Conservation (phyloP, 768 basidiomycete genomes). For the Hygrocybe punicea region DNA sequence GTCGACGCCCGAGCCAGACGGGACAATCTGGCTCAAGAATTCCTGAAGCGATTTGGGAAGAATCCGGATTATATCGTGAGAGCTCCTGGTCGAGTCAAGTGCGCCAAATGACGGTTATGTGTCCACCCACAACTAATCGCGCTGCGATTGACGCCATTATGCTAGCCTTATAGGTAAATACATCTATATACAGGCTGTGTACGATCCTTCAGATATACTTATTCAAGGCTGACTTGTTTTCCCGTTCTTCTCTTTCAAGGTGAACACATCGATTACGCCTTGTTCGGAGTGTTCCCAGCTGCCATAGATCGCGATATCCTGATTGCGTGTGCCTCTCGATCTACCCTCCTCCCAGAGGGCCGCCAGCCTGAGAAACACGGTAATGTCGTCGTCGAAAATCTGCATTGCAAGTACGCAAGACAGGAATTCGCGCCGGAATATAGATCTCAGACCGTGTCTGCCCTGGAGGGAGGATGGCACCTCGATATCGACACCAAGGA, state of each 20-base stretch:
- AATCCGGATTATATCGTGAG: conserved; percentile 68
- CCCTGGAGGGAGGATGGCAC: conserved; percentile 57
- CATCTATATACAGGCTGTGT: too few relatives aligned
- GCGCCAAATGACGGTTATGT: too few relatives aligned
- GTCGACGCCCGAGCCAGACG: conserved; percentile 40
- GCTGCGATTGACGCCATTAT: too few relatives aligned
- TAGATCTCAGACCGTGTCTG: conserved; percentile 29
- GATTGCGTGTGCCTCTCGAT: conserved; percentile 64
- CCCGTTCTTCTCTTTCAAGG: too few relatives aligned
- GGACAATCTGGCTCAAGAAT: conserved; percentile 59
- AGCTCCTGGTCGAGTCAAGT: conserved; percentile 84
- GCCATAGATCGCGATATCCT: conserved; percentile 83
- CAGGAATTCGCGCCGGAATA: conserved; percentile 55
- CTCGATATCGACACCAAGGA: conserved; percentile 69
- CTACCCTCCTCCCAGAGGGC: too few relatives aligned
- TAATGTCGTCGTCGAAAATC: conserved; percentile 59
- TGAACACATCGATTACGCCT: conserved; percentile 80
- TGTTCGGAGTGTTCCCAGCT: conserved; percentile 82
- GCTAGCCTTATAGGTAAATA: conserved; percentile 44
- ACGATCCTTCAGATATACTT: too few relatives aligned
- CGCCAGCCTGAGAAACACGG: conserved; percentile 37
- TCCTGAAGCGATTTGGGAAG: conserved; percentile 59
- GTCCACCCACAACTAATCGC: too few relatives aligned
- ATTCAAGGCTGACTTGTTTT: too few relatives aligned
- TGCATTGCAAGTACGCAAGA: conserved; percentile 55